These are phyloP conservation scores for Ogataea naganishii DNA, from an alignment of 805 yeast species.

Conservation along the genomic window DNA sequence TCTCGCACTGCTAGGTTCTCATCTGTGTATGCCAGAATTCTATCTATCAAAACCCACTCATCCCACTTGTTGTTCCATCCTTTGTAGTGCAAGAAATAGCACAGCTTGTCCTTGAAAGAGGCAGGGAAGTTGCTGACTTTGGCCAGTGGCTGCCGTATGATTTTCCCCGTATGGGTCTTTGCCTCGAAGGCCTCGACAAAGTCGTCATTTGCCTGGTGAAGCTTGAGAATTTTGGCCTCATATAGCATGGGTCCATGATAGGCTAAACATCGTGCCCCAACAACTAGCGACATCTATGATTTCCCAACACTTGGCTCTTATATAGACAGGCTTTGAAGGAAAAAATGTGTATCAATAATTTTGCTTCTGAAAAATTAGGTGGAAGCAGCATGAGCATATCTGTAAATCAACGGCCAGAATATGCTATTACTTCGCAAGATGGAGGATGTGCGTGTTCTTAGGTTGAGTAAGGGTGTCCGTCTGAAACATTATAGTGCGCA, in stretches of 20 bases:
- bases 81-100: constrained; percentile 76
- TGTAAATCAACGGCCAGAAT: too few relatives aligned
- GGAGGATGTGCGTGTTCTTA: too few relatives aligned
- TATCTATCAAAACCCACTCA: constrained; percentile 77
- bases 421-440: too few relatives aligned
- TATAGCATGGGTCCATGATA: constrained; percentile 87
- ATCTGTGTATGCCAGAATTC: constrained; percentile 60
- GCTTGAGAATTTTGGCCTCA: constrained; percentile 72
- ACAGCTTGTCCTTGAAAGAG: constrained; percentile 17
- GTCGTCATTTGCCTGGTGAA: constrained; percentile 46
- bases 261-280: constrained; percentile 57
- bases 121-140: too few relatives aligned
- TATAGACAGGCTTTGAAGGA: too few relatives aligned
- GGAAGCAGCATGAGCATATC: too few relatives aligned
- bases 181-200: constrained; percentile 21
- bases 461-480: too few relatives aligned
- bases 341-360: too few relatives aligned
- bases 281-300: too few relatives aligned
- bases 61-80: constrained; percentile 98
- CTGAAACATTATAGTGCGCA: too few relatives aligned
- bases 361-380: too few relatives aligned
- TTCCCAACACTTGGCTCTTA: too few relatives aligned
- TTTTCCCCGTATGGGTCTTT: constrained; percentile 29
- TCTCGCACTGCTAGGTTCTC: constrained; percentile 43
- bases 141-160: constrained; percentile 10